phyloP scores from a whole-genome alignment of 1,139 yeast genomes.

The Diutina rugosa region DNA sequence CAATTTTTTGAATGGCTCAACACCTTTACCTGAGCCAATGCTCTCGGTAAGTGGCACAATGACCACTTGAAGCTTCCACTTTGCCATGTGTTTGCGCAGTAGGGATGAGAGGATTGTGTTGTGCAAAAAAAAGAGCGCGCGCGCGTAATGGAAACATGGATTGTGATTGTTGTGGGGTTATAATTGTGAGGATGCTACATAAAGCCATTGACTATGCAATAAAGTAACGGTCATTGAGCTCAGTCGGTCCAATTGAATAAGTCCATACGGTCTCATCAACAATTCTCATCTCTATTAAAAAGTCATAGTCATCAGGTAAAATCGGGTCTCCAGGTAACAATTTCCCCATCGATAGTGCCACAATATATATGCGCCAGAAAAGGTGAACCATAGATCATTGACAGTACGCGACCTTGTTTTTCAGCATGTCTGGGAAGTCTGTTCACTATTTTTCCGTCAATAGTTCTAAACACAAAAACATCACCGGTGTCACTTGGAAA shows the following conservation, averaged over 20 bases:
- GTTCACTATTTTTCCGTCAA: constrained; percentile 51
- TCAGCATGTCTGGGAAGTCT: constrained; percentile 30
- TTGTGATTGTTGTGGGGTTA: background rate
- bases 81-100: background rate
- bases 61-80: background rate
- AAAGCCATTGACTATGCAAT: too few species aligned
- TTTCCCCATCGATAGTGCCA: constrained; percentile 49
- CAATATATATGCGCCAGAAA: constrained; percentile 31
- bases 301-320: constrained; percentile 2
- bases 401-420: constrained; percentile 29
- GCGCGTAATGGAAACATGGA: background rate
- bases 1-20: background rate
- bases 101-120: background rate
- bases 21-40: background rate
- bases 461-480: constrained; percentile 45
- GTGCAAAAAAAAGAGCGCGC: background rate
- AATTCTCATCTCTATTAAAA: background rate
- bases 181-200: too few species aligned
- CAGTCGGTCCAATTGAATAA: too few species aligned
- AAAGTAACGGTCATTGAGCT: too few species aligned
- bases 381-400: constrained; percentile 37
- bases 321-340: constrained; percentile 36
- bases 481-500: constrained; percentile 78
- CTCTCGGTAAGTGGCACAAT: background rate
- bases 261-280: too few species aligned